Base-by-base conservation (phyloP, 352 stramenopile species). In the Globisporangium uncinulatum region DNA sequence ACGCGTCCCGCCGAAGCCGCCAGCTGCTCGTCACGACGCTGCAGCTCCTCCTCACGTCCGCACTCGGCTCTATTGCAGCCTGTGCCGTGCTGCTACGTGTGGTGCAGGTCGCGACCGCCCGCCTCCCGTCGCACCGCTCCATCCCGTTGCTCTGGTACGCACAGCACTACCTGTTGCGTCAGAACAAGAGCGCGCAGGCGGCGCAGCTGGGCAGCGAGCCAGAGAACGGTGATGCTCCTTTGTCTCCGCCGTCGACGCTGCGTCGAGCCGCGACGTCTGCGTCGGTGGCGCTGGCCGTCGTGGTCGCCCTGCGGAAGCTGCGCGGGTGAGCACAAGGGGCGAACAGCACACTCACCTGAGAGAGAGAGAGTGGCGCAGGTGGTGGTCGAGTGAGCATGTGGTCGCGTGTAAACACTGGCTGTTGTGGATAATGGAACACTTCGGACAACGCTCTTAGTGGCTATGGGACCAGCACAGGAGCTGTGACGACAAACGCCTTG, bases 31-130 rank as follows among this genome's bases (percentile, higher is more conserved):
- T 87, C 6, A 69, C 67, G 10, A 72, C 86, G 47, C 45, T 84
- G 19, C 81, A 88, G 56, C 81, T 92, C 49, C 56, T 79, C 14
- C 57, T 73, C 1, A 65, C 79, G 24, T 89, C 81, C 4, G 73
- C 79, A 9, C 52, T 94, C 36, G 85, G 78, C 39, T 92, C 79
- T 0, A 69, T 92, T 31, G 83, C 83, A 7, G 83, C 74, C 34
- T 76, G 70, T 48, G 71, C 78, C 0, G 67, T 86, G 45, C 66
- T 82, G 39, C 54, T 88, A 24, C 78, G 78, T 15, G 51, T 82
- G 8, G 53, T 81, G 51, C 77, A 87, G 47, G 31, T 83, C n/a
- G 51, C 80, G 31, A 70, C 74, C 59, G 31, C 60, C 11, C 74
- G 63, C 17, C 65, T 74, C 32, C 62, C 24, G 24, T 29, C 63